Percentiles rank a stretch among this genome's conserved stretches.
Conservation (phyloP, 192 early-diverging fungal species). For the Ambispora gerdemannii region DNA sequence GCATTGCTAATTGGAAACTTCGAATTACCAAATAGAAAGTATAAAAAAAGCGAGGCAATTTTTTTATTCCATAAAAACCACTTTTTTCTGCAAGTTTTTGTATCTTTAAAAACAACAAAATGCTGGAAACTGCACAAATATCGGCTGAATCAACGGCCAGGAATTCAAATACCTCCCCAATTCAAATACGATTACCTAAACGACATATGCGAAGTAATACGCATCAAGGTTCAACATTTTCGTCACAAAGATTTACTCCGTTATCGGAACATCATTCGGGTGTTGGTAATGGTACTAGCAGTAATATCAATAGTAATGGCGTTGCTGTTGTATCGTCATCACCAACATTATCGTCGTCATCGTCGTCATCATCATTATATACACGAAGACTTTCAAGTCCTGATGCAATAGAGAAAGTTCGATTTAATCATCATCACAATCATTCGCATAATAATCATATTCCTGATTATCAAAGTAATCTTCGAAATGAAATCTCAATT, state of each 20-base stretch:
- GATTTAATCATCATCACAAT: background rate
- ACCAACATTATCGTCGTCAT: background rate
- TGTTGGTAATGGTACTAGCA: background rate
- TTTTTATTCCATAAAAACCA: too few relatives aligned
- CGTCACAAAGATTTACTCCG: background rate
- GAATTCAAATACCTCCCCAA: too few relatives aligned
- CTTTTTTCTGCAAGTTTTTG: too few relatives aligned
- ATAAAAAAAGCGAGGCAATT: too few relatives aligned
- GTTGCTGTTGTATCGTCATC: too few relatives aligned
- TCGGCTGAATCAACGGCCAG: too few relatives aligned
- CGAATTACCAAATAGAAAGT: too few relatives aligned
- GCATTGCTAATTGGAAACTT: too few relatives aligned
- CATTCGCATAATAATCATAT: too few relatives aligned
- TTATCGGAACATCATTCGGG: background rate
- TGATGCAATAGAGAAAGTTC: background rate
- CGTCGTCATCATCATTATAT: background rate
- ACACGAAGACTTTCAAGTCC: background rate
- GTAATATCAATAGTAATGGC: too few relatives aligned
- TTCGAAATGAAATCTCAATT: background rate
- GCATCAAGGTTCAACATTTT: background rate
- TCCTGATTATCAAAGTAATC: background rate
- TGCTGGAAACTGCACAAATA: too few relatives aligned
- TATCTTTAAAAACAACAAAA: too few relatives aligned
- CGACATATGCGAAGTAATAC: background rate
- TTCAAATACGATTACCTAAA: background rate